phyloP scores from a whole-genome alignment of 176 grass and related monocot genomes.

The Rhynchospora pubera region DNA sequence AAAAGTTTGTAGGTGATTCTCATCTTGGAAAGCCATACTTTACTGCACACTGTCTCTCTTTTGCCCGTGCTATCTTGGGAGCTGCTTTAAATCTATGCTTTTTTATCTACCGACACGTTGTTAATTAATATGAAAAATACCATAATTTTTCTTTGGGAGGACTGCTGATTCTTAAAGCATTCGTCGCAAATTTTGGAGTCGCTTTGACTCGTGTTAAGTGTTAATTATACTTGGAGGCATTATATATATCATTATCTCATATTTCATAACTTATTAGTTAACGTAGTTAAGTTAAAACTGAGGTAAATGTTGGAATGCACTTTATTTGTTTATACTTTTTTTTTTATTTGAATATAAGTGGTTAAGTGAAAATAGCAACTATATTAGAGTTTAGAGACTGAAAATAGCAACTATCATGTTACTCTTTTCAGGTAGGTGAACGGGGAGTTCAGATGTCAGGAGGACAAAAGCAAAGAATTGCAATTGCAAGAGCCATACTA shows the following conservation, averaged over 20 bases:
- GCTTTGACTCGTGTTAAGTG: no score
- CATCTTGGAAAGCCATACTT: neutral
- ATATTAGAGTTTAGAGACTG: neutral
- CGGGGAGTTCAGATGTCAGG: constrained; percentile 90
- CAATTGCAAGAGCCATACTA: constrained; percentile 84
- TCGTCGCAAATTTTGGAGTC: neutral
- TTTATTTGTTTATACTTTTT: neutral
- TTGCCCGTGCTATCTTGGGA: no score
- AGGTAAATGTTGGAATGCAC: neutral
- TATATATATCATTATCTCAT: neutral
- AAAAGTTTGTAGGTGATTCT: neutral
- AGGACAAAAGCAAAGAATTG: constrained; percentile 96
- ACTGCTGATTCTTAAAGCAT: neutral
- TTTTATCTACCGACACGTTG: neutral
- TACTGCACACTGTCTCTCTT: neutral
- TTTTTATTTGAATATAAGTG: neutral
- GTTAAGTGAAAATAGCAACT: neutral
- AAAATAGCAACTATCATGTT: neutral
- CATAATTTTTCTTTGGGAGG: neutral
- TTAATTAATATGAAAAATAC: no score
- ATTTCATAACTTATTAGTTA: neutral
- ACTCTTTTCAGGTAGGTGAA: constrained; percentile 63
- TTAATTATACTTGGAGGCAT: neutral
- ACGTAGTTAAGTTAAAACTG: neutral
- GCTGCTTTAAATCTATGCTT: neutral